Evolutionary conservation across 2,329 filamentous ascomycete species (phyloP), one percentile per base, ranked within the genome.

Genomic region (Colletotrichum sp.): DNA sequence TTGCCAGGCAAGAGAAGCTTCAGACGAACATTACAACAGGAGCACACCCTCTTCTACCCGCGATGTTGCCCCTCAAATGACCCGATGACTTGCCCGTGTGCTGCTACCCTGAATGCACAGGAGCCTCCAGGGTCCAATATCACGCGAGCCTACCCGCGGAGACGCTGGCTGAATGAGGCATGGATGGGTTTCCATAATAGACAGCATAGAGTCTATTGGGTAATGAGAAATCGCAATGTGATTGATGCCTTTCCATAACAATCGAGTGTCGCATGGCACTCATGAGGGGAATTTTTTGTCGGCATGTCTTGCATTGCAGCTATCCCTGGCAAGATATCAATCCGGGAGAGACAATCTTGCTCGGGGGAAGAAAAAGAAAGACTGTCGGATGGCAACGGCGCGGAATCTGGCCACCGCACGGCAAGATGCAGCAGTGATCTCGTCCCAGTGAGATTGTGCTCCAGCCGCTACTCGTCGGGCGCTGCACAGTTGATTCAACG

Each of bases 1-100:
- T 60, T 10, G 28, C n/a, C 67, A 60, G 36, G 60, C 36, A 64
- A 21, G 67, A 63, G 72, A 72, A 63, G 72, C 69, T 75, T 62
- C 62, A 75, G 69, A 72, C 34, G 62, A 72, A 72, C 52, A 44
- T 64, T 18, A 32, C 62, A 52, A 21, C 13, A 39, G 28, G 30
- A 66, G 36, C 52, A 72, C 36, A 55, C 59, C 39, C 18, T 55
- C 69, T 65, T 63, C 69, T 44, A 24, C 39, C 34, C 18, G 39
- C 26, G 36, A 66, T 49, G 52, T 67, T 71, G 36, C 52, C 28
- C 28, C 24, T 12, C 59, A 24, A 21, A 12, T 24, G 34, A 36
- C 52, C 55, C 28, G 49, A 44, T 74, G 59, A 60, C 72, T 75
- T 52, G 44, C n/a, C 44, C 44, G 71, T 55, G 69, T 59, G 32